Percentiles rank a stretch among this genome's conserved stretches.
phyloP scores from a whole-genome alignment of 257 asterid species.

The Plantago elongata region DNA sequence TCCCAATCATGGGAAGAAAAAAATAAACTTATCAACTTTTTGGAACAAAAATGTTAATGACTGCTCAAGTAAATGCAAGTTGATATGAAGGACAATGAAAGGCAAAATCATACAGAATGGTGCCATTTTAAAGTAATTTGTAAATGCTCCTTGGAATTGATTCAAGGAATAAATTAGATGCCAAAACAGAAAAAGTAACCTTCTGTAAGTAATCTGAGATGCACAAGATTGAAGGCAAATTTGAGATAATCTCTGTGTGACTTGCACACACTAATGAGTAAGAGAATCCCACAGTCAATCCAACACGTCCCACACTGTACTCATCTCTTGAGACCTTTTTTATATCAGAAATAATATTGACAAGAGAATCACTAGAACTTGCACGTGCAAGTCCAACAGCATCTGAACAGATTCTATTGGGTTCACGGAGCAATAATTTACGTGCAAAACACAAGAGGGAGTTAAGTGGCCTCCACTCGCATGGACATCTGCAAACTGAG shows the following conservation, averaged over 20 bases:
- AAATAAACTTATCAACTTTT: conserved; percentile 2
- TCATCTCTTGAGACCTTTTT: conserved; percentile 43
- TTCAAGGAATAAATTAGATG: conserved; percentile 53
- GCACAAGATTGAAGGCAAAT: conserved; percentile 55
- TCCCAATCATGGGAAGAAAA: not conserved
- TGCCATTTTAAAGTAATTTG: conserved; percentile 41
- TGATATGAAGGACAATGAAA: conserved; percentile 38
- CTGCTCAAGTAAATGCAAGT: conserved; percentile 35
- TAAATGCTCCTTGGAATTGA: conserved; percentile 54
- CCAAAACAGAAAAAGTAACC: conserved; percentile 61
- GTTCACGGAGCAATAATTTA: conserved; percentile 34
- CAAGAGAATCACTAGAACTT: conserved; percentile 37
- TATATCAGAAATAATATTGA: conserved; percentile 44
- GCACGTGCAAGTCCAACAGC: conserved; percentile 25
- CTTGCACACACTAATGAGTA: conserved; percentile 63
- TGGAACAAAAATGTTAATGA: conserved; percentile 6
- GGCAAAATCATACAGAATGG: conserved; percentile 76
- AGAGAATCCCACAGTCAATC: conserved; percentile 56
- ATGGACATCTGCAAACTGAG: conserved; percentile 36
- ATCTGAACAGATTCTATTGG: conserved; percentile 34
- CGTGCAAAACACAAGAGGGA: conserved; percentile 44
- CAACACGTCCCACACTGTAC: conserved; percentile 43
- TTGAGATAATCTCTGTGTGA: conserved; percentile 46
- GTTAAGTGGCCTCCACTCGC: conserved; percentile 87
- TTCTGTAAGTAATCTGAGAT: conserved; percentile 52